Conservation (phyloP, 2,329 filamentous ascomycete species). For the Escovopsis weberi region DNA sequence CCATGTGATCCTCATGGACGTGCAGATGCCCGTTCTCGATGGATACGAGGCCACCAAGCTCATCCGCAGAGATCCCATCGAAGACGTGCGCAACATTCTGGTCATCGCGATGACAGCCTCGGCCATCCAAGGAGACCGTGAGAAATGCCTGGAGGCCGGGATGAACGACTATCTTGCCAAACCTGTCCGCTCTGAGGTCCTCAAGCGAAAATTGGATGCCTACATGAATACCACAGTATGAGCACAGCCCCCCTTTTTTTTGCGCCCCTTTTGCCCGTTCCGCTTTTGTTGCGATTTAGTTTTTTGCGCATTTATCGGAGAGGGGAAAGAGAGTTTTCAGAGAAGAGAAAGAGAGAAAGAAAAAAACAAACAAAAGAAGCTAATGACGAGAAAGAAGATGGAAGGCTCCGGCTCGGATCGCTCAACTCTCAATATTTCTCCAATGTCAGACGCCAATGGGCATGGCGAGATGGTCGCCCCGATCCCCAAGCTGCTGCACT, state of each 20-base stretch:
- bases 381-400: not conserved
- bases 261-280: not conserved
- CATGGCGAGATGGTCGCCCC: not conserved
- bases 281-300: too few relatives aligned
- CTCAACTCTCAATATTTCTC: conserved; percentile 2
- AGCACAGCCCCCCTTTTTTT: not conserved
- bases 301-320: not conserved
- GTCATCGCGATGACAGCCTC: conserved; percentile 96
- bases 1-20: conserved; percentile 88
- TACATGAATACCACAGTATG: conserved; percentile 30
- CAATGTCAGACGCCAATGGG: conserved; percentile 3
- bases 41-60: conserved; percentile 83
- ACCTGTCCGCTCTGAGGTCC: conserved; percentile 74
- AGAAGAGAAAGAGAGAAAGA: too few relatives aligned
- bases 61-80: conserved; percentile 61
- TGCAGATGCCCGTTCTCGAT: conserved; percentile 89
- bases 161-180: conserved; percentile 98
- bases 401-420: not conserved
- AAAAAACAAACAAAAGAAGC: not conserved
- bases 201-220: conserved; percentile 65
- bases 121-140: conserved; percentile 84
- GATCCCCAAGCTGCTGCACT: conserved; percentile 3
- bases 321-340: not conserved
- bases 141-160: conserved; percentile 87
- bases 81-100: conserved; percentile 66